Evolutionary conservation across 805 yeast species (phyloP), one percentile per base, ranked within the genome.

Genomic region (Zygoascus biomembranicola): DNA sequence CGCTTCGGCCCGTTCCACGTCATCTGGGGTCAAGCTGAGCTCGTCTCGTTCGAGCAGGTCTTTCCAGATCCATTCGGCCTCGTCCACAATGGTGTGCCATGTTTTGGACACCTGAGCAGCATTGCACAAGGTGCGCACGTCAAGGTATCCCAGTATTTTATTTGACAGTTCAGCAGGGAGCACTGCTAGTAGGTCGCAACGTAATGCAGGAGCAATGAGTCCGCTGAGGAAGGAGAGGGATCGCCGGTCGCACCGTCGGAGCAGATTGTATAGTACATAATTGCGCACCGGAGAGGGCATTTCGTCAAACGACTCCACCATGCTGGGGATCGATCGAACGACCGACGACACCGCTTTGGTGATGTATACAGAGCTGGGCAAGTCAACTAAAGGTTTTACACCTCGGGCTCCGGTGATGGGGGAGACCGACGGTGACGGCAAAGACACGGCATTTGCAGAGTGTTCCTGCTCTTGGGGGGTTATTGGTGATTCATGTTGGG

Each of bases 81-180:
- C 77, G 54, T 78, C 80, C 4, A 86, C 77, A n/a, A 87, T 69
- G 26, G 70, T 65, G 57, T 78, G 75, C 97, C 98, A 94, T 51
- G 71, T 70, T 48, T 72, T 77, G 52, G 85, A 85, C 1, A 90
- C 95, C 54, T 73, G 72, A 2, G 87, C 72, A 13, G 85, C 78
- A 9, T 77, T 73, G 39, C 82, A 71, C 23, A 94, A 73, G 2
- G 90, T 79, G 45, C 71, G 63, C 57, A 78, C 77, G 63, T 87
- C 90, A 54, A 92, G 72, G 54, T 79, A 76, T 2, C 77, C 70
- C 51, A 94, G 72, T 9, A 94, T 81, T 47, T 80, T 77, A 59
- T 79, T 72, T 1, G 87, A 69, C 10, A 94, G 73, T 64, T 94
- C 98, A 0, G 79, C 62, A 0, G 99, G 99, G 32, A 94, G 70